Evolutionary conservation across 345 rosid genomes (phyloP), one percentile per base, ranked within the genome.

Genomic region (Carallia pectinifolia): DNA sequence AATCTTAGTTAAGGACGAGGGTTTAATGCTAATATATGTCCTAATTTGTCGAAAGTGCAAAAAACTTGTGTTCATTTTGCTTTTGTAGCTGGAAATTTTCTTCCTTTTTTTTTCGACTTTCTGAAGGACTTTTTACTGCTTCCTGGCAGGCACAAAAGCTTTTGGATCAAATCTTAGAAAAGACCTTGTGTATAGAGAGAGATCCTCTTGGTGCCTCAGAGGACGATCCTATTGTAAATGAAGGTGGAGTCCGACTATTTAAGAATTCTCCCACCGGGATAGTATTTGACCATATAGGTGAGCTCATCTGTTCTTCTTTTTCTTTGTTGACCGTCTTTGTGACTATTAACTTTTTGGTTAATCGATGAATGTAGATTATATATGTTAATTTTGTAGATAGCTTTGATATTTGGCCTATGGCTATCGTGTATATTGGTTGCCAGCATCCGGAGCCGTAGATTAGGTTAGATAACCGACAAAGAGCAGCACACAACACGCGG

Each of bases 91-190:
- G 34, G 53, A 53, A 33, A 17, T 40, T 31, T 39, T 61, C 34
- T 27, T 48, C 23, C 37, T 64, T 4, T 37, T 53, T 23, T 52
- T 15, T 53, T 47, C 15, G 1, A 6, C n/a, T 65, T 60, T 52
- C 56, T 34, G 44, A 56, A 67, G 9, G 30, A 63, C 54, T 18
- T 48, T 33, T 13, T 15, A 1, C 37, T 29, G 10, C 27, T 73
- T 64, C 19, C 39, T 65, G 54, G 68, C 96, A 95, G 96, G 96
- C 89, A 37, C 91, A 87, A 71, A 89, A 87, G 75, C 78, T 88
- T 79, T 81, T 95, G 88, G 88, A 92, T 73, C 83, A 81, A 44
- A 82, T 90, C 30, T 62, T 95, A 65, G 96, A 86, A 79, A 89
- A 78, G 79, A 84, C 53, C 54, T 64, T 95, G 68, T 82, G 68